Evolutionary conservation across 352 stramenopile species (phyloP).

Genomic region (Pythium monospermum): DNA sequence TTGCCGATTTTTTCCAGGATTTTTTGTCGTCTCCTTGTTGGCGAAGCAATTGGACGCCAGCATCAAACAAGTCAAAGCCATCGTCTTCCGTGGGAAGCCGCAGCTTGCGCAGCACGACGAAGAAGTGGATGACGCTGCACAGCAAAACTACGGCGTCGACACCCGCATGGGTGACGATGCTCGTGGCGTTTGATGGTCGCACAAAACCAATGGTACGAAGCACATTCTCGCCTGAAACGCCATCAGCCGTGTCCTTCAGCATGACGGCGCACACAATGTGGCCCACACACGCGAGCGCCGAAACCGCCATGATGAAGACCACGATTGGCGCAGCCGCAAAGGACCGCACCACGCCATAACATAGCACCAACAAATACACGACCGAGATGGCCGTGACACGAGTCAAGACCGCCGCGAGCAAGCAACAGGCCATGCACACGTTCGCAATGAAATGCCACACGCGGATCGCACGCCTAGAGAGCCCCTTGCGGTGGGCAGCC

Average conservation of each 20-base stretch:
- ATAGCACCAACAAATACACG: conserved; percentile 67
- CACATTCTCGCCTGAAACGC: conserved; percentile 10
- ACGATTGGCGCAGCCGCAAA: conserved; percentile 52
- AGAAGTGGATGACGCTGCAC: conserved; percentile 55
- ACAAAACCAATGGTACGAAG: conserved; percentile 41
- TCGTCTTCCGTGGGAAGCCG: conserved; percentile 24
- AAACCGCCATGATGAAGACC: conserved; percentile 41
- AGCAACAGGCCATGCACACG: conserved; percentile 31
- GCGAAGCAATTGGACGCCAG: conserved; percentile 37
- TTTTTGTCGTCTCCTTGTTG: conserved; percentile 26
- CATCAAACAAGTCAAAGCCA: conserved; percentile 54
- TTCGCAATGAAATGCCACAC: conserved; percentile 15
- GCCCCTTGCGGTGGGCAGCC: not conserved
- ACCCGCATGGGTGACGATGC: conserved; percentile 43
- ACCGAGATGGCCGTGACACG: conserved; percentile 59
- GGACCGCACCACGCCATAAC: conserved; percentile 50
- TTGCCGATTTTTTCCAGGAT: conserved; percentile 27
- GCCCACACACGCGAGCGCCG: conserved; percentile 33
- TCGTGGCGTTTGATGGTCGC: conserved; percentile 25
- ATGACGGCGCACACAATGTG: conserved; percentile 34
- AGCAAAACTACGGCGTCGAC: conserved; percentile 58
- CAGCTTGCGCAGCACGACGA: conserved; percentile 47
- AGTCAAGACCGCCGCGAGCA: conserved; percentile 42
- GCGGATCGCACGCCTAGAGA: conserved; percentile 7
- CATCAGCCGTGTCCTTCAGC: conserved; percentile 6